Evolutionary conservation across 768 basidiomycete genomes (phyloP).

Genomic region (Amanita polypyramis): DNA sequence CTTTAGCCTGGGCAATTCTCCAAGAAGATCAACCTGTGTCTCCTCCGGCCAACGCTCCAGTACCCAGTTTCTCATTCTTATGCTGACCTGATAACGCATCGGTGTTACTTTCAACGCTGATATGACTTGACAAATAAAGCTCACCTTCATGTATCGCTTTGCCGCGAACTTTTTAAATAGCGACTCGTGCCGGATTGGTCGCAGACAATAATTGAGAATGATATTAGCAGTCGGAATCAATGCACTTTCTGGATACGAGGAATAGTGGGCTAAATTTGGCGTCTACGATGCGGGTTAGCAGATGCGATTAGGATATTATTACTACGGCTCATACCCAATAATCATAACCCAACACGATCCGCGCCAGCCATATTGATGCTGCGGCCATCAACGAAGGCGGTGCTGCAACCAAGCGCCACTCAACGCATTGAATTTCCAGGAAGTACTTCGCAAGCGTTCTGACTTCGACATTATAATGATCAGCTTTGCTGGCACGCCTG

Average conservation of each 20-base stretch:
- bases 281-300: conserved; percentile 29
- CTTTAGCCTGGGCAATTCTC: conserved; percentile 52
- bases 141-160: conserved; percentile 81
- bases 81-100: conserved; percentile 49
- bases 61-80: conserved; percentile 82
- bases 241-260: conserved; percentile 80
- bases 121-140: background rate
- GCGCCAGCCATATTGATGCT: conserved; percentile 82
- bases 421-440: conserved; percentile 82
- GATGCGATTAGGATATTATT: background rate
- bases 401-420: conserved; percentile 74
- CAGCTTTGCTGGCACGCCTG: conserved; percentile 88
- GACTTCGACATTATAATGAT: conserved; percentile 88
- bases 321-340: conserved; percentile 67
- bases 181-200: conserved; percentile 68
- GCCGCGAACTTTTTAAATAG: conserved; percentile 91
- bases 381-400: conserved; percentile 86
- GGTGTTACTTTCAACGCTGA: background rate
- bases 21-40: conserved; percentile 42
- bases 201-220: conserved; percentile 88
- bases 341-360: conserved; percentile 69
- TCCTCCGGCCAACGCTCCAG: conserved; percentile 62
- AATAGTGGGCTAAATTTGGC: conserved; percentile 86
- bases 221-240: conserved; percentile 83
- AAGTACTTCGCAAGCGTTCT: conserved; percentile 92